A percentile compares a stretch with the other conserved stretches of the same genome.
Conservation (phyloP, 2,329 filamentous ascomycete species). For the Neofusicoccum kwambonambiense region DNA sequence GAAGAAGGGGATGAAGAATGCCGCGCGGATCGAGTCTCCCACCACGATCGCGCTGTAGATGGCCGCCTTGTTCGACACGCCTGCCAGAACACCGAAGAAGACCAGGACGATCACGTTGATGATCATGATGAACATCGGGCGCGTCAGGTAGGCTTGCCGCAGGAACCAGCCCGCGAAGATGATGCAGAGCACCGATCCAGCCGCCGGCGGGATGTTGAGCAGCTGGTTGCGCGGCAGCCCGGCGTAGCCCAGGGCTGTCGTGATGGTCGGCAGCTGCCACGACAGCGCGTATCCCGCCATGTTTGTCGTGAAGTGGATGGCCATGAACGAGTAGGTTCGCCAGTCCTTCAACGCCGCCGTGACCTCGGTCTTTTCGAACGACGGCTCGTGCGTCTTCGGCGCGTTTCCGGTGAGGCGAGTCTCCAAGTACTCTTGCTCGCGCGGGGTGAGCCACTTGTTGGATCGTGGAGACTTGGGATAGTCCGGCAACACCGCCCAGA, state of each 20-base stretch:
- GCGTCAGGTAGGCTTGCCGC: slow-evolving; percentile 40
- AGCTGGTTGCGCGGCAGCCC: no score
- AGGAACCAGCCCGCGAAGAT: slow-evolving; percentile 44
- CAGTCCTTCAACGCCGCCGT: no score
- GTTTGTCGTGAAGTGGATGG: no score
- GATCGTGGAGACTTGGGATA: slow-evolving; percentile 44
- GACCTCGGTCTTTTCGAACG: slow-evolving; percentile 32
- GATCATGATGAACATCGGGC: slow-evolving; percentile 44
- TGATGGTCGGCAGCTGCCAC: slow-evolving; percentile 26
- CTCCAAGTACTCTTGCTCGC: slow-evolving; percentile 45
- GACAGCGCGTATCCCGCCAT: slow-evolving; percentile 17
- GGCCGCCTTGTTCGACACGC: slow-evolving; percentile 38
- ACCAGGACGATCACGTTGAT: slow-evolving; percentile 43
- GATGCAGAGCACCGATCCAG: slow-evolving; percentile 40
- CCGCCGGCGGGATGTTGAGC: slow-evolving; percentile 26
- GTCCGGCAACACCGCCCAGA: slow-evolving; percentile 45
- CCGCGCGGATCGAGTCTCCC: slow-evolving; percentile 44
- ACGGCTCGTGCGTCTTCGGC: slow-evolving; percentile 38
- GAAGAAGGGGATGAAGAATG: slow-evolving; percentile 49
- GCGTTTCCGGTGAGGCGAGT: slow-evolving; percentile 41
- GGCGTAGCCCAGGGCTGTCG: slow-evolving; percentile 44
- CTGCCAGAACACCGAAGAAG: slow-evolving; percentile 46
- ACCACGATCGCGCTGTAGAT: slow-evolving; percentile 48
- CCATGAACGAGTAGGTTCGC: no score
- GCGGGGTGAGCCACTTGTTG: slow-evolving; percentile 37